Conservation (phyloP, 2,329 filamentous ascomycete species). For the Penicillium sp. region DNA sequence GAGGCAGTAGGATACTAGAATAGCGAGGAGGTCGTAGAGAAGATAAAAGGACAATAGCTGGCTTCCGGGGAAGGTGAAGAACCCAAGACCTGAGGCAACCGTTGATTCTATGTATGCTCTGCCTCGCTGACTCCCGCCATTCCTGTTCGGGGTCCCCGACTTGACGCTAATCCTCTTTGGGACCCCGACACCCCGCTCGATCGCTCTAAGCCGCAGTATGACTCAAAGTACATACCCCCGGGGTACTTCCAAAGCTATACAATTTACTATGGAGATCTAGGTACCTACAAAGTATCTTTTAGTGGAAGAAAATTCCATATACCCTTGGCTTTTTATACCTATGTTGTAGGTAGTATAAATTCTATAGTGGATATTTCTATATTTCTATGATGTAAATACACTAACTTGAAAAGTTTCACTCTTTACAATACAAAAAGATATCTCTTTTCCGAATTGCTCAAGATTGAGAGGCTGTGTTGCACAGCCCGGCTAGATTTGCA, state of each 20-base stretch:
- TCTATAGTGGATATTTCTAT: not conserved
- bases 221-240: conserved; percentile 4
- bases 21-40: conserved; percentile 3
- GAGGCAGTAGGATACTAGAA: conserved; percentile 1
- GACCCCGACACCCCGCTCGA: conserved; percentile 26
- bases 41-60: conserved; percentile 1
- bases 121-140: conserved; percentile 9
- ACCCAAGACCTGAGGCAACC: conserved; percentile 22
- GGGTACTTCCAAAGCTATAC: not conserved
- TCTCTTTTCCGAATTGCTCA: not conserved
- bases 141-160: conserved; percentile 33
- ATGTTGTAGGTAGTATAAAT: not conserved
- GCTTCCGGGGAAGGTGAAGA: conserved; percentile 18
- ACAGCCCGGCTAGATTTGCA: not conserved
- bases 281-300: not conserved
- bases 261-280: not conserved
- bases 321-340: not conserved
- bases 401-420: not conserved
- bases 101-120: conserved; percentile 12
- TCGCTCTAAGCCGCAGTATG: conserved; percentile 11
- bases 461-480: conserved; percentile 3
- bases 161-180: conserved; percentile 27
- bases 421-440: not conserved
- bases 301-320: not conserved
- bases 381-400: no score